Base-by-base conservation (phyloP, 139 green algal genomes). In the Haematococcus lacustris region DNA sequence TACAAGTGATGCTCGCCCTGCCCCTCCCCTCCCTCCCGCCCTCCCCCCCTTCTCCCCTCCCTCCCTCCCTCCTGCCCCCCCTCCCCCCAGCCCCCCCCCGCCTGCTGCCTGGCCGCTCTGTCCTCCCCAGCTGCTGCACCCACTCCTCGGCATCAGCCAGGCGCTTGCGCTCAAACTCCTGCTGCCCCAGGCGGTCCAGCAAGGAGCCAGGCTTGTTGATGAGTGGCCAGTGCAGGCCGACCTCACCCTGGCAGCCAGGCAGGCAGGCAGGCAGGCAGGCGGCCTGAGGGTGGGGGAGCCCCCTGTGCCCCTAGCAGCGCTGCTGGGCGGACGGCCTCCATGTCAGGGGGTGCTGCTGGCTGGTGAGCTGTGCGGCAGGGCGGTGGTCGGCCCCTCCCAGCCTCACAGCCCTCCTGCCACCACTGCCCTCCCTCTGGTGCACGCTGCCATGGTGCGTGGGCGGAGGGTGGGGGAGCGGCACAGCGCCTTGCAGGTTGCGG, bases 151-250 rank as follows among this genome's bases (percentile, higher is more conserved):
- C 85, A 75, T 96, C 91, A 50, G 93, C 89, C 3, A 90, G 74
- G 1, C 79, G 51, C 79, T 96, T 95, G 38, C 75, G 66, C 71
- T 96, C 90, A 64, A 94, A 71, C 85, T 96, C 85, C 66, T 81
- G 68, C 68, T 83, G 81, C 1, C 71, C 91, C 67, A 95, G 75
- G 51, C 76, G 73, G 35, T 85, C 79, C 57, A 69, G 51, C 87
- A 95, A 87, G 38, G 85, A 75, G 13, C 83, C 82, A 0, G 71
- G 73, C 2, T 69, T 79, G 73, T 92, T 87, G 35, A 91, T 71
- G 38, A 95, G 73, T 1, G 91, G 91, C 88, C 88, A 96, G 80
- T 96, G 91, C 66, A 53, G 80, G 79, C 78, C 81, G 75, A 76
- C 63, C 6, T 3, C 33, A 35, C 70, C 75, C 70, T 76, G 70